These are phyloP conservation scores for Daedaleopsis nitida DNA, from an alignment of 768 basidiomycete genomes.

Conservation along the genomic window DNA sequence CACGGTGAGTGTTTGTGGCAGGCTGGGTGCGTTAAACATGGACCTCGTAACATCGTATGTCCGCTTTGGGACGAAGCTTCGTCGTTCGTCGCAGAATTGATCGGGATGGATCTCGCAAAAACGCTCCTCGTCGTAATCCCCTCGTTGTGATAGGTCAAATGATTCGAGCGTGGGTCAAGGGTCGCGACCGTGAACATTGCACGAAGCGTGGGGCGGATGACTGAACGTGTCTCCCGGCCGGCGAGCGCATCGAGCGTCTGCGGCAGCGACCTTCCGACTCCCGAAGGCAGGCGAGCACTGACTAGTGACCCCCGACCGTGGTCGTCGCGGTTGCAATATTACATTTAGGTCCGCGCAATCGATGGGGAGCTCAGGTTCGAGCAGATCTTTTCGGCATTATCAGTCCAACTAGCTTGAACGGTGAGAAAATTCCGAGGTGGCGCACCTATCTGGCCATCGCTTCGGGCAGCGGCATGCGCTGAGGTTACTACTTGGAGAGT, in stretches of 20 bases:
- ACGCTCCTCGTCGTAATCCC: constrained; percentile 4
- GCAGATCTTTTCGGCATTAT: neutral
- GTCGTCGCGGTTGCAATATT: neutral
- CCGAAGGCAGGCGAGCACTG: neutral
- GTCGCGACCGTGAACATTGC: neutral
- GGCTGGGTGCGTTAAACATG: constrained; percentile 3
- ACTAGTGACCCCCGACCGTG: neutral
- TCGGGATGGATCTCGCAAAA: neutral
- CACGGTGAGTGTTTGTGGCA: neutral
- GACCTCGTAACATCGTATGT: constrained; percentile 4
- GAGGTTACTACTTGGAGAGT: neutral
- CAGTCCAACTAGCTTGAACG: neutral
- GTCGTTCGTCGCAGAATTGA: neutral
- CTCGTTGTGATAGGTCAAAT: constrained; percentile 13
- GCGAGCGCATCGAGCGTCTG: neutral
- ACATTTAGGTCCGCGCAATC: neutral
- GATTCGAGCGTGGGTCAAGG: neutral
- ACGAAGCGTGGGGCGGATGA: neutral
- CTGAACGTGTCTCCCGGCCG: neutral
- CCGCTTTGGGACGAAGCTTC: constrained; percentile 7
- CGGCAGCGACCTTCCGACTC: neutral
- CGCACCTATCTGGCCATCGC: neutral
- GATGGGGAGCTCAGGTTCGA: neutral
- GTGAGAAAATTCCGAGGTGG: neutral
- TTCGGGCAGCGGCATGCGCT: neutral